Conservation (phyloP, 805 yeast species). For the Pichia sporocuriosa region DNA sequence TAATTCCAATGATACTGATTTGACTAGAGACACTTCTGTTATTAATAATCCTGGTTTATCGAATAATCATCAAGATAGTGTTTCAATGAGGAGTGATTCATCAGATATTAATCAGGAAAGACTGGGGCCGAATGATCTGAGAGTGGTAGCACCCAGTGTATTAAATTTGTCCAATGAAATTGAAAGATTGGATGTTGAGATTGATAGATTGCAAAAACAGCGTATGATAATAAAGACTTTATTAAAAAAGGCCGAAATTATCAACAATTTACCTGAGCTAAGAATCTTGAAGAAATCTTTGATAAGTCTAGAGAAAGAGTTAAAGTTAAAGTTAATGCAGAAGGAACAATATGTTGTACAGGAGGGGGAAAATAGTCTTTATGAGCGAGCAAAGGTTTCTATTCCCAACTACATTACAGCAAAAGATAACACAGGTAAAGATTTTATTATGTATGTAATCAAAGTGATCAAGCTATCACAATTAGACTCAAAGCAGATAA, state of each 20-base stretch:
- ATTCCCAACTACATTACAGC: constrained; percentile 52
- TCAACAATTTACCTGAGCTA: constrained; percentile 66
- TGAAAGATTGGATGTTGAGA: constrained; percentile 46
- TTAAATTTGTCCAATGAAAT: constrained; percentile 63
- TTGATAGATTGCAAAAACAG: constrained; percentile 56
- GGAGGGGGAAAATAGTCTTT: constrained; percentile 73
- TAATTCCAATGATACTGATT: background rate
- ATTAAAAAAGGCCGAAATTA: constrained; percentile 74
- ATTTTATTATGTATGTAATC: constrained; percentile 64
- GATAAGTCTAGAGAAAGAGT: constrained; percentile 59
- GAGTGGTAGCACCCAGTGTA: constrained; percentile 63
- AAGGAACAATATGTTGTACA: constrained; percentile 78
- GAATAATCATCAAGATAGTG: background rate
- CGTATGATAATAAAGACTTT: constrained; percentile 58
- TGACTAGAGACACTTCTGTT: too few species aligned
- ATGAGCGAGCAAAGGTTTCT: constrained; percentile 51
- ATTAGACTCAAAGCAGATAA: constrained; percentile 30
- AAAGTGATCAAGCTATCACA: constrained; percentile 53
- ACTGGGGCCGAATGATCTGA: constrained; percentile 18
- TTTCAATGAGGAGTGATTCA: background rate
- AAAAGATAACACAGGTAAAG: constrained; percentile 45
- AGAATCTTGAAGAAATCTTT: constrained; percentile 64
- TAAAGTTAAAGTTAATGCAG: constrained; percentile 65
- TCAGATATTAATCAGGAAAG: constrained; percentile 6
- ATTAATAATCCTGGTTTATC: too few species aligned